Percentiles rank a stretch among this genome's conserved stretches.
These are phyloP conservation scores for Lablab purpureus DNA, from an alignment of 306 rosid species.

Conservation along the genomic window DNA sequence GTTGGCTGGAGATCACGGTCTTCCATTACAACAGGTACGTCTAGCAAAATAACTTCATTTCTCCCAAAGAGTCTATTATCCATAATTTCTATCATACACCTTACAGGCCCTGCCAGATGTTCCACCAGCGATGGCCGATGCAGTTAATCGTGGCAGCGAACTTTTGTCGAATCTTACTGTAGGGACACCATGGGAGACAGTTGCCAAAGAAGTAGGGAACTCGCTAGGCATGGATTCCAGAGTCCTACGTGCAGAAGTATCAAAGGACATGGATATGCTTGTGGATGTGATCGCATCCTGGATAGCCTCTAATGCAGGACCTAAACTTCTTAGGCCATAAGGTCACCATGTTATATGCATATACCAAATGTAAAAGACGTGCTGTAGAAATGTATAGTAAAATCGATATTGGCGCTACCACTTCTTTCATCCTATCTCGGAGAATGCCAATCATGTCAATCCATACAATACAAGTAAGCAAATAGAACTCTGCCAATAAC, in stretches of 20 bases:
- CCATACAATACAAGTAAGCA: conserved; percentile 23
- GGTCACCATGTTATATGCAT: not conserved
- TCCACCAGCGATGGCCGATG: conserved; percentile 96
- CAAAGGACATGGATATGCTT: conserved; percentile 81
- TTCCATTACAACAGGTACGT: conserved; percentile 94
- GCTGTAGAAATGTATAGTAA: conserved; percentile 30
- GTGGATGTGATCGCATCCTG: conserved; percentile 81
- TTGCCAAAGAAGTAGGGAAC: conserved; percentile 92
- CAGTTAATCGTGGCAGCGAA: conserved; percentile 93
- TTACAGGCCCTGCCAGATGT: conserved; percentile 91
- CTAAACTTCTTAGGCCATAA: conserved; percentile 65
- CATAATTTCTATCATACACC: conserved; percentile 27
- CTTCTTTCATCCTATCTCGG: conserved; percentile 12
- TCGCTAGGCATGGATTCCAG: conserved; percentile 77
- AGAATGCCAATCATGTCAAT: conserved; percentile 40
- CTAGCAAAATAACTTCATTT: conserved; percentile 3
- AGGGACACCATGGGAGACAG: conserved; percentile 94
- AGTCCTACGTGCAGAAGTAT: conserved; percentile 68
- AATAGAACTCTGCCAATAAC: conserved; percentile 22
- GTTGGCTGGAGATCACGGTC: conserved; percentile 91
- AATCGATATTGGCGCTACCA: conserved; percentile 11
- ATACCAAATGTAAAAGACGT: conserved; percentile 5
- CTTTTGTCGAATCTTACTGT: conserved; percentile 72
- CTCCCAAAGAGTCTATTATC: not conserved
- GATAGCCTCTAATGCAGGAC: conserved; percentile 82